Base-by-base conservation (phyloP, 2,329 filamentous ascomycete genomes). In the Chrysosporium keratinophilum region DNA sequence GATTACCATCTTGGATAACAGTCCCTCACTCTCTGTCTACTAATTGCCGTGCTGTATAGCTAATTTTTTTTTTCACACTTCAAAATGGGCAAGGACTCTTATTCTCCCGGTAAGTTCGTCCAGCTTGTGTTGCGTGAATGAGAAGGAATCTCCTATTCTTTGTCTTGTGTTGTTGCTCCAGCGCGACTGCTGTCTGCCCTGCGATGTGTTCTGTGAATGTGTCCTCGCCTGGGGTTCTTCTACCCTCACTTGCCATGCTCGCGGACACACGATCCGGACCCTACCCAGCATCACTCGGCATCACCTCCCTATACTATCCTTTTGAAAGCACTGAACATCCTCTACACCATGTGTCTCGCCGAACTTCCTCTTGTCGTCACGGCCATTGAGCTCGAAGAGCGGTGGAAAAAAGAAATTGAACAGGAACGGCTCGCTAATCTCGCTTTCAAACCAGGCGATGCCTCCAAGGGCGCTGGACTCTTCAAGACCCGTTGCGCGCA, bases 401-500 rank as follows among this genome's bases (percentile, higher is more conserved):
- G 33, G 14, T 52, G 50, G 42, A 53, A 55, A 39, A 19, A 33
- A 10, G 50, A 55, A 33, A 54, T 53, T 33, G 46, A 45, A 6
- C 34, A 49, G 31, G 49, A 57, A 20, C 37, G 41, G 20, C 43
- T 43, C 19, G 41, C 56, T 59, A 58, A 59, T 23, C n/a, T 11
- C 10, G n/a, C 28, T 54, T 20, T 31, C 41, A 34, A 48, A 42
- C 48, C 52, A 57, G 57, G 56, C 52, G 58, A 58, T 31, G 56
- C 54, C 31, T 12, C 31, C 42, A 58, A 58, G 52, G 58, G 58
- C 53, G 56, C 58, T 43, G 47, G 45, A 48, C 56, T 60, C 46
- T 60, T 59, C 58, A 58, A 59, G 81, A 97, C 90, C 64, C 85
- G 93, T 74, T 98, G 93, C 80, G 87, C 88, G 64, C 89, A 96